A percentile compares a stretch with the other conserved stretches of the same genome.
Conservation (phyloP, 2,329 filamentous ascomycete genomes). For the Blastomyces emzantsi region DNA sequence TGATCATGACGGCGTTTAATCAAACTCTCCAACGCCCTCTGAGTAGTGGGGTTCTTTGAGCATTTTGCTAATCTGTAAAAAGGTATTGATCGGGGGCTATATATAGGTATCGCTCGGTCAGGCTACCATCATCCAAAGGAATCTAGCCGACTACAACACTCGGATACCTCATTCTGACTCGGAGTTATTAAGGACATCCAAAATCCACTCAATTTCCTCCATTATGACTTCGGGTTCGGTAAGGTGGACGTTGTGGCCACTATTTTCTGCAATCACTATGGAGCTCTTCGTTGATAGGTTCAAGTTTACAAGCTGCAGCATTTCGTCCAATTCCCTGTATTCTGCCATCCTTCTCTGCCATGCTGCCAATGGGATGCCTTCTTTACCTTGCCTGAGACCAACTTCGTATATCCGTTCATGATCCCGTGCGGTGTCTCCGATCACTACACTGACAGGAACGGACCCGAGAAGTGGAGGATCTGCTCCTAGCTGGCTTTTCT, state of each 20-base stretch:
- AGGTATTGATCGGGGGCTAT: neutral
- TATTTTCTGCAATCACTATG: neutral
- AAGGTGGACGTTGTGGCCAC: slow-evolving; percentile 5
- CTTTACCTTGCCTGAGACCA: neutral
- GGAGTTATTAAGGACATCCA: neutral
- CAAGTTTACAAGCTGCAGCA: neutral
- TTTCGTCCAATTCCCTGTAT: slow-evolving; percentile 1
- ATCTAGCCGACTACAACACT: neutral
- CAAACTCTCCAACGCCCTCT: neutral
- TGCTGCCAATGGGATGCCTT: neutral
- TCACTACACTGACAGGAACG: slow-evolving; percentile 4
- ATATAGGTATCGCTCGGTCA: neutral
- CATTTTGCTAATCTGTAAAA: neutral
- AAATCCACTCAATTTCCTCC: slow-evolving; percentile 1
- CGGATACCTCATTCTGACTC: neutral
- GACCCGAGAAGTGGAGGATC: slow-evolving; percentile 5
- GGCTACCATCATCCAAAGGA: neutral
- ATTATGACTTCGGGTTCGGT: slow-evolving; percentile 4
- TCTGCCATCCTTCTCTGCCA: neutral
- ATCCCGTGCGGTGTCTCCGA: neutral
- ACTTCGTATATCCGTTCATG: slow-evolving; percentile 3
- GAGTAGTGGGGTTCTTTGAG: neutral
- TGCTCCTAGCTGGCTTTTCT: slow-evolving; percentile 5
- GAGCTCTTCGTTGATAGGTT: neutral
- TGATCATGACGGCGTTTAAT: neutral